phyloP scores from a whole-genome alignment of 192 early-diverging fungal genomes.

The Haplosporangium gracile region DNA sequence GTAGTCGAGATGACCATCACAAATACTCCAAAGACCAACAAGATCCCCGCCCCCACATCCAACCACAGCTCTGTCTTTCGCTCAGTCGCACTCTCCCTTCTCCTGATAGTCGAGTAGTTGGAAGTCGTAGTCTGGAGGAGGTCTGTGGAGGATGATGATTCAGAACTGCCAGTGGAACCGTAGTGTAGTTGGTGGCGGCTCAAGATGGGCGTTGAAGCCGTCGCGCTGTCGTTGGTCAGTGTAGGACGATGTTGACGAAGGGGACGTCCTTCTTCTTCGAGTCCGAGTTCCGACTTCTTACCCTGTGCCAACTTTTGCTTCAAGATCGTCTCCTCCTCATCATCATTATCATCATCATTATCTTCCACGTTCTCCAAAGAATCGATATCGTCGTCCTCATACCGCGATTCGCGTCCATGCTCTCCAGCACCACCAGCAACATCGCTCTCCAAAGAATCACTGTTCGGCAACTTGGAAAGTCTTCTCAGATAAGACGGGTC shows the following conservation, averaged over 20 bases:
- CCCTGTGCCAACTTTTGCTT: background rate
- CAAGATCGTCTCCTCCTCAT: slow-evolving; percentile 15
- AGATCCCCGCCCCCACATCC: slow-evolving; percentile 52
- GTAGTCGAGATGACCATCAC: slow-evolving; percentile 59
- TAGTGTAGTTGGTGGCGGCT: background rate
- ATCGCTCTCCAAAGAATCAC: background rate
- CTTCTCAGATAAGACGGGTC: background rate
- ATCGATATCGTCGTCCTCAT: slow-evolving; percentile 20
- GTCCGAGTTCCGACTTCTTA: background rate
- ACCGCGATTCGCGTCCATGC: slow-evolving; percentile 3
- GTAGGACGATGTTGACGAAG: background rate
- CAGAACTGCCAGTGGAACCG: background rate
- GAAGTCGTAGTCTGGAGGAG: background rate
- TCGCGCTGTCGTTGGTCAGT: background rate
- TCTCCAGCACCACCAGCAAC: background rate
- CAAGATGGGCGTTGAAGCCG: background rate
- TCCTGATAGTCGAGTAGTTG: background rate
- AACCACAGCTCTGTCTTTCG: slow-evolving; percentile 50
- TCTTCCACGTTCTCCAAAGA: slow-evolving; percentile 10
- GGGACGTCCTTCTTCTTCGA: background rate
- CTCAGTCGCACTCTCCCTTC: background rate
- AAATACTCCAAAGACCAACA: slow-evolving; percentile 60
- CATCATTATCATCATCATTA: background rate
- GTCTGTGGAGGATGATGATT: background rate
- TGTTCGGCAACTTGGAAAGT: background rate